These are phyloP conservation scores for Fragilaria radians DNA, from an alignment of 108 stramenopile species.

Conservation along the genomic window DNA sequence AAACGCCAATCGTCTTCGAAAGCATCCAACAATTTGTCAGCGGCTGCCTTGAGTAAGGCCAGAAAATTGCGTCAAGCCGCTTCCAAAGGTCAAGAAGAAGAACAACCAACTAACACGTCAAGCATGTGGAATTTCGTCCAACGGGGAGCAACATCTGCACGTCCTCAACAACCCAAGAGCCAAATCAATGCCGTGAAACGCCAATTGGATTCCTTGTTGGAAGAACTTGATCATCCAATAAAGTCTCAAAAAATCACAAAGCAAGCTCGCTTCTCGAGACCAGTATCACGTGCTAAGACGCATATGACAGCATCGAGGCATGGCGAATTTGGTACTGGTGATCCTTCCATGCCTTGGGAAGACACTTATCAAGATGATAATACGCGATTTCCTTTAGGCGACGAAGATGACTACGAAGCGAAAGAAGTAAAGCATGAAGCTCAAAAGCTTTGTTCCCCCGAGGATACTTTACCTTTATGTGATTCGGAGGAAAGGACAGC, in stretches of 20 bases:
- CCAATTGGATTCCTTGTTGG: slow-evolving; percentile 44
- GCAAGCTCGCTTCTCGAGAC: slow-evolving; percentile 3
- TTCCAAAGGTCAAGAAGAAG: slow-evolving; percentile 5
- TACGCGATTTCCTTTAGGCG: slow-evolving; percentile 5
- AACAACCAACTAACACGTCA: slow-evolving; percentile 8
- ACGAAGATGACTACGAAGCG: slow-evolving; percentile 28
- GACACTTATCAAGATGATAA: slow-evolving; percentile 8
- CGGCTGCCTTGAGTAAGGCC: slow-evolving; percentile 59
- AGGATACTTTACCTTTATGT: neutral
- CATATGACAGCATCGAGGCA: neutral
- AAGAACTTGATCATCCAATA: slow-evolving; percentile 37
- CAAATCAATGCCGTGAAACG: neutral
- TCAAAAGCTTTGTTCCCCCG: neutral
- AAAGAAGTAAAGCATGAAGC: neutral
- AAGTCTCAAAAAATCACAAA: slow-evolving; percentile 3
- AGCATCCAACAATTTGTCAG: slow-evolving; percentile 45
- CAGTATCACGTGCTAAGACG: slow-evolving; percentile 2
- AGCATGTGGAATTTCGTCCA: slow-evolving; percentile 82
- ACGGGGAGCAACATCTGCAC: slow-evolving; percentile 21
- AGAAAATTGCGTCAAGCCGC: slow-evolving; percentile 32
- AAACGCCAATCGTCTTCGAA: slow-evolving; percentile 11
- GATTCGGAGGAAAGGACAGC: neutral
- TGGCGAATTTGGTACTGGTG: neutral
- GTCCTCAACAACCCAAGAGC: too few species aligned
- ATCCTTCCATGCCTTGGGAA: neutral